Conservation (phyloP, 768 basidiomycete genomes). For the Lactarius indigo region DNA sequence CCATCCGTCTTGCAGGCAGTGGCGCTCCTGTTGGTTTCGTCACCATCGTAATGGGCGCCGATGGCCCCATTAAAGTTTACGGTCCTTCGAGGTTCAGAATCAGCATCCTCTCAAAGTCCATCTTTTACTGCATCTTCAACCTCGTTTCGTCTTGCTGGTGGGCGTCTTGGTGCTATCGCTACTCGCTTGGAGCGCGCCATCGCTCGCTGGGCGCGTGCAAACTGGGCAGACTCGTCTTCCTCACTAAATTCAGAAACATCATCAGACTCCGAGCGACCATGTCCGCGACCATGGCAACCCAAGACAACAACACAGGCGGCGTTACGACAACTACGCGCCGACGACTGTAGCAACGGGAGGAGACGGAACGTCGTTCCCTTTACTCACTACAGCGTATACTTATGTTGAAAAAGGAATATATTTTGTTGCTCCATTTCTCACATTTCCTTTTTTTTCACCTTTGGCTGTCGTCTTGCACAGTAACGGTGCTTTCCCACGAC, state of each 20-base stretch:
- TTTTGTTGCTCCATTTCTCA: too few relatives aligned
- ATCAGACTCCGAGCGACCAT: slow-evolving; percentile 12
- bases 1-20: not conserved
- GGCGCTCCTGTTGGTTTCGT: not conserved
- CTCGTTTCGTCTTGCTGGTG: slow-evolving; percentile 32
- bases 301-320: too few relatives aligned
- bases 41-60: not conserved
- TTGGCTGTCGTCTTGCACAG: too few relatives aligned
- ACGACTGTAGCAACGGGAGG: too few relatives aligned
- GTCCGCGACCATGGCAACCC: too few relatives aligned
- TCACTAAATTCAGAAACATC: slow-evolving; percentile 41
- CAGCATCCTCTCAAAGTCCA: slow-evolving; percentile 30
- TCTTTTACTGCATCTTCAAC: slow-evolving; percentile 39
- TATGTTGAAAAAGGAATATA: too few relatives aligned
- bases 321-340: too few relatives aligned
- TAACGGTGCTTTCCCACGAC: too few relatives aligned
- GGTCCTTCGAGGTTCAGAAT: slow-evolving; percentile 30
- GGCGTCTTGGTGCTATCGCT: slow-evolving; percentile 38
- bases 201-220: slow-evolving; percentile 63
- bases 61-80: too few relatives aligned
- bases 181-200: slow-evolving; percentile 69
- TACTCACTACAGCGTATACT: too few relatives aligned
- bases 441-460: too few relatives aligned
- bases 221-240: slow-evolving; percentile 37
- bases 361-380: too few relatives aligned